These are phyloP conservation scores for Gossypium aridum DNA, from an alignment of 441 rosid genomes.

Conservation along the genomic window DNA sequence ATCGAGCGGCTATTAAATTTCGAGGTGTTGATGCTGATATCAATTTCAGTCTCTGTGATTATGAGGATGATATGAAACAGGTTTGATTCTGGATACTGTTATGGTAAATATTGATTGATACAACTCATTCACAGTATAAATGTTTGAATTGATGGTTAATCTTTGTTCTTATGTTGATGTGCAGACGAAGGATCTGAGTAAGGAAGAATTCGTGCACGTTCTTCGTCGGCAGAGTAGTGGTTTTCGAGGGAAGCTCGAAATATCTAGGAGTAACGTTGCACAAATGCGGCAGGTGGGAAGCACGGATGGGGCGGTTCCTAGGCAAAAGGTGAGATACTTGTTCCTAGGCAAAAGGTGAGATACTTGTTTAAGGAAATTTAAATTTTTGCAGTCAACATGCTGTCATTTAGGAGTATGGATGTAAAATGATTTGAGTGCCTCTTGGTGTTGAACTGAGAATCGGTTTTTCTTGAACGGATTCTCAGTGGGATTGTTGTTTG, in stretches of 20 bases:
- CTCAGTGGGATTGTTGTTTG: conserved; percentile 16
- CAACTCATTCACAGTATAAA: background rate
- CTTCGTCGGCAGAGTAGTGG: conserved; percentile 93
- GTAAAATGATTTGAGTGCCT: conserved; percentile 11
- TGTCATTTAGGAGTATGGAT: background rate
- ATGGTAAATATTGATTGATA: background rate
- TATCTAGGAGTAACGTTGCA: conserved; percentile 86
- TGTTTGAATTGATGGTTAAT: background rate
- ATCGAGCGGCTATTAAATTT: conserved; percentile 90
- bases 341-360: conserved; percentile 64
- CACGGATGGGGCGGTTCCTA: conserved; percentile 93
- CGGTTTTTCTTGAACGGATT: conserved; percentile 16
- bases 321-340: conserved; percentile 18
- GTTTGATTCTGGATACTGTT: conserved; percentile 24
- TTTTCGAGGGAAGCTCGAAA: conserved; percentile 74
- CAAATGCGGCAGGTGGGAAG: conserved; percentile 95
- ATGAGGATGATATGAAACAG: conserved; percentile 81
- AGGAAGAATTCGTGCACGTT: conserved; percentile 89
- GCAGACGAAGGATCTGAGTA: conserved; percentile 63
- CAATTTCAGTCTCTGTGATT: conserved; percentile 67
- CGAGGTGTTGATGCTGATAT: conserved; percentile 91
- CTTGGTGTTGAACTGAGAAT: conserved; percentile 19
- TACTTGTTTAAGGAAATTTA: conserved; percentile 9
- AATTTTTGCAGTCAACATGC: conserved; percentile 9
- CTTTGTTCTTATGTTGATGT: background rate